A percentile compares a stretch with the other conserved stretches of the same genome.
Evolutionary conservation across 495 filamentous ascomycete genomes (phyloP).

Genomic region (Penicillium psychrofluorescens): DNA sequence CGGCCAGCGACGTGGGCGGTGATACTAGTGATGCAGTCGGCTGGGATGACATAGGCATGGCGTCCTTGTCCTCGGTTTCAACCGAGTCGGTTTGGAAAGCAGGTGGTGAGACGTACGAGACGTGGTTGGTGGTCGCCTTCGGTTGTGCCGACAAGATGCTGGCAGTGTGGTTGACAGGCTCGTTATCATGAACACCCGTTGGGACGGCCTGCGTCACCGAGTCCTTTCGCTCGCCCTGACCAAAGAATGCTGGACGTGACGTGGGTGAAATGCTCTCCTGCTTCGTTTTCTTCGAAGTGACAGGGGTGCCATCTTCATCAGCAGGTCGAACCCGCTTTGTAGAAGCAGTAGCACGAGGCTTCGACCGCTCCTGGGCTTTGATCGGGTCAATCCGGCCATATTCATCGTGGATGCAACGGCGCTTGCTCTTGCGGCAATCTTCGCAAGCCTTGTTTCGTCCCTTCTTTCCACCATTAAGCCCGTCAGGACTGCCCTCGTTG

Average conservation of each 20-base stretch:
- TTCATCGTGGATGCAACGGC: conserved; percentile 62
- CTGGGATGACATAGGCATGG: conserved; percentile 23
- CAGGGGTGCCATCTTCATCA: conserved; percentile 23
- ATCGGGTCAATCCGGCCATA: conserved; percentile 56
- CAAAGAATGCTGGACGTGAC: conserved; percentile 14
- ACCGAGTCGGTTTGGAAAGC: conserved; percentile 27
- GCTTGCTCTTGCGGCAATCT: conserved; percentile 65
- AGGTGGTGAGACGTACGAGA: conserved; percentile 34
- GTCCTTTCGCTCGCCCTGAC: conserved; percentile 6
- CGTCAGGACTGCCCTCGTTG: conserved; percentile 31
- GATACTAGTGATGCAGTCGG: conserved; percentile 41
- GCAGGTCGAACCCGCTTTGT: conserved; percentile 40
- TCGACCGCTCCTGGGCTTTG: conserved; percentile 52
- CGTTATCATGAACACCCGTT: conserved; percentile 5
- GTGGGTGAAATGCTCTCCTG: conserved; percentile 33
- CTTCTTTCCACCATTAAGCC: conserved; percentile 35
- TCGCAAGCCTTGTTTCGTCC: conserved; percentile 57
- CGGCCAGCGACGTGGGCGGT: conserved; percentile 44
- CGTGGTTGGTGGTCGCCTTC: conserved; percentile 11
- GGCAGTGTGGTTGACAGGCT: conserved; percentile 1
- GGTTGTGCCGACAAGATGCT: conserved; percentile 4
- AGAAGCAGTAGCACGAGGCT: conserved; percentile 45
- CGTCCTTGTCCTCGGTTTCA: conserved; percentile 23
- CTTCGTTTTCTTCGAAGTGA: conserved; percentile 29
- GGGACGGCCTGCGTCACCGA: conserved; percentile 6